These are phyloP conservation scores for Trichophyton simii DNA, from an alignment of 2,329 filamentous ascomycete genomes.

Conservation along the genomic window DNA sequence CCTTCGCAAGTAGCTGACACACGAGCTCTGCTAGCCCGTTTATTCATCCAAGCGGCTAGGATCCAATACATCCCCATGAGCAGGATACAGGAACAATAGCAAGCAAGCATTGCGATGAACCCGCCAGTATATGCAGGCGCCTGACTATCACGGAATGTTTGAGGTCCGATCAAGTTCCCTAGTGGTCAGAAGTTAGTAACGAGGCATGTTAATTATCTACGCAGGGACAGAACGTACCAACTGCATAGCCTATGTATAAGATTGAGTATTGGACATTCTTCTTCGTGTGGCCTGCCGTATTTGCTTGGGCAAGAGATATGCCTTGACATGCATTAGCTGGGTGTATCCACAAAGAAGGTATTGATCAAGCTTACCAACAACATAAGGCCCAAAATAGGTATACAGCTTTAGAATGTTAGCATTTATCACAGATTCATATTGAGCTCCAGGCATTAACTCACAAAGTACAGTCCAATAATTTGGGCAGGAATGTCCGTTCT, in stretches of 20 bases:
- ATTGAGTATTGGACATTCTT: slow-evolving; percentile 30
- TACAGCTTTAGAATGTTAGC: slow-evolving; percentile 18
- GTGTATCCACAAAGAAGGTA: neutral
- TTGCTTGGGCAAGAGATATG: slow-evolving; percentile 17
- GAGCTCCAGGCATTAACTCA: neutral
- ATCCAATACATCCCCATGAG: slow-evolving; percentile 24
- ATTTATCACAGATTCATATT: neutral
- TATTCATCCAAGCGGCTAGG: slow-evolving; percentile 16
- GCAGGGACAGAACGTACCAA: slow-evolving; percentile 16
- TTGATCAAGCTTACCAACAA: slow-evolving; percentile 14
- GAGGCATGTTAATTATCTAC: neutral
- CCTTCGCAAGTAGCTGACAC: neutral
- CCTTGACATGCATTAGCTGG: slow-evolving; percentile 1
- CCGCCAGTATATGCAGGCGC: slow-evolving; percentile 29
- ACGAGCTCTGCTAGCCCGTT: slow-evolving; percentile 3
- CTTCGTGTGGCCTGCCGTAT: slow-evolving; percentile 30
- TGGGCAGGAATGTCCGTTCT: slow-evolving; percentile 27
- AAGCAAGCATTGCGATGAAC: slow-evolving; percentile 26
- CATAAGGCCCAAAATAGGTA: slow-evolving; percentile 28
- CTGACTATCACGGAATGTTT: slow-evolving; percentile 30
- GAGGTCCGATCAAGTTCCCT: slow-evolving; percentile 33
- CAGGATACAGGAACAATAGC: slow-evolving; percentile 24
- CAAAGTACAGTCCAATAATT: slow-evolving; percentile 30
- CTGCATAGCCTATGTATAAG: slow-evolving; percentile 30
- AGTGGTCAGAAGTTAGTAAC: neutral